Conservation (phyloP, 2,329 filamentous ascomycete species). For the Nigrospora oryzae region DNA sequence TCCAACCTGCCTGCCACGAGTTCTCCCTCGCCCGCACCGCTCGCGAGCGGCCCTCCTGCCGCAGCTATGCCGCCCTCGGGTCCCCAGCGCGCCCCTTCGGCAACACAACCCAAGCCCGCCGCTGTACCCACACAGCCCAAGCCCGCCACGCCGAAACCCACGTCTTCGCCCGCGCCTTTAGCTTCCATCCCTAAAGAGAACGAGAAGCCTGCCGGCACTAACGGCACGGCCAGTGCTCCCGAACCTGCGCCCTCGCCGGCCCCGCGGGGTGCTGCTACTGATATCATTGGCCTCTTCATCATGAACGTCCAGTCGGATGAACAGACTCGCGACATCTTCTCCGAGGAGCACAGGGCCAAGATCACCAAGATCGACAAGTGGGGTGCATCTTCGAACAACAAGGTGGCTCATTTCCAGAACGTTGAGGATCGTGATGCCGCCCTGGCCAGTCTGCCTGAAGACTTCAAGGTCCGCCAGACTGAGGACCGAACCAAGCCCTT, state of each 20-base stretch:
- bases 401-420: slow-evolving; percentile 78
- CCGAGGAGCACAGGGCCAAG: slow-evolving; percentile 74
- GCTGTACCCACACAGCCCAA: slow-evolving; percentile 34
- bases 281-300: slow-evolving; percentile 78
- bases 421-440: slow-evolving; percentile 73
- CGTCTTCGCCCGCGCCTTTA: slow-evolving; percentile 27
- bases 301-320: slow-evolving; percentile 79
- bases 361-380: slow-evolving; percentile 73
- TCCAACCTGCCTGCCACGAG: slow-evolving; percentile 28
- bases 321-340: slow-evolving; percentile 72
- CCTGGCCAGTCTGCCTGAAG: slow-evolving; percentile 64
- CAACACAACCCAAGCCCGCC: slow-evolving; percentile 28
- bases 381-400: slow-evolving; percentile 59
- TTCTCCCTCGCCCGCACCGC: slow-evolving; percentile 25
- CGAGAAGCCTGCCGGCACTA: slow-evolving; percentile 45
- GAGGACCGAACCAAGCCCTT: slow-evolving; percentile 72
- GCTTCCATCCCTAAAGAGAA: slow-evolving; percentile 34
- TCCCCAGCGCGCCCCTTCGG: slow-evolving; percentile 24
- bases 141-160: slow-evolving; percentile 39
- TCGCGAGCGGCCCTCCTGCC: slow-evolving; percentile 18
- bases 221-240: slow-evolving; percentile 43
- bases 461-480: slow-evolving; percentile 64
- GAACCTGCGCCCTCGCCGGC: slow-evolving; percentile 50
- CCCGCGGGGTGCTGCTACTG: slow-evolving; percentile 51
- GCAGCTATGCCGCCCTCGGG: slow-evolving; percentile 20